phyloP scores from a whole-genome alignment of 2,329 filamentous ascomycete species.

The Penicillium vulpinum region DNA sequence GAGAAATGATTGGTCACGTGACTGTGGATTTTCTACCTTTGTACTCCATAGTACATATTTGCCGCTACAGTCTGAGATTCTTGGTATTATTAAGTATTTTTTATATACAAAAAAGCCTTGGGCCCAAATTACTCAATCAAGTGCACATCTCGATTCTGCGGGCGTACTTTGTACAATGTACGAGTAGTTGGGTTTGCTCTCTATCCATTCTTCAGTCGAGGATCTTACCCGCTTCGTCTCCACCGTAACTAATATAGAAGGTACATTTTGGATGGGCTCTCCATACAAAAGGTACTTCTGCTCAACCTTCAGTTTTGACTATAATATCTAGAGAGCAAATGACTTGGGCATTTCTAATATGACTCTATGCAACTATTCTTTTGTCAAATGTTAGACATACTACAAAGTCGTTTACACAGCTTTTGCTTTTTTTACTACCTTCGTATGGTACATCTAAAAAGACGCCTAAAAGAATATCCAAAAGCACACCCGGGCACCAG shows the following conservation, averaged over 20 bases:
- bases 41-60: too few relatives aligned
- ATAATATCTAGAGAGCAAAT: neutral
- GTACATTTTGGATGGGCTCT: neutral
- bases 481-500: too few relatives aligned
- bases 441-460: too few relatives aligned
- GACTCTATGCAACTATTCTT: neutral
- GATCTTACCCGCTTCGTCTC: neutral
- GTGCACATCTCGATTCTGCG: neutral
- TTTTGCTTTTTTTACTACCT: too few relatives aligned
- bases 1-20: slow-evolving; percentile 23
- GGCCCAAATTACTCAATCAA: too few relatives aligned
- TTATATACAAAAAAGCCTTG: neutral
- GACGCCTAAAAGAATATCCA: too few relatives aligned
- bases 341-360: neutral
- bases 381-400: too few relatives aligned
- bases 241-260: neutral
- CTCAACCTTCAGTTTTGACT: neutral
- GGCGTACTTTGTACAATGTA: neutral
- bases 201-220: neutral
- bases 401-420: too few relatives aligned
- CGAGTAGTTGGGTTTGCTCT: neutral
- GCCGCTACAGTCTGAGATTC: neutral
- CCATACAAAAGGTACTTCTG: neutral
- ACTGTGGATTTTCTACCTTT: neutral
- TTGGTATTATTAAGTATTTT: neutral